These are phyloP conservation scores for Phytophthora sansomeana DNA, from an alignment of 352 stramenopile genomes.

Conservation along the genomic window DNA sequence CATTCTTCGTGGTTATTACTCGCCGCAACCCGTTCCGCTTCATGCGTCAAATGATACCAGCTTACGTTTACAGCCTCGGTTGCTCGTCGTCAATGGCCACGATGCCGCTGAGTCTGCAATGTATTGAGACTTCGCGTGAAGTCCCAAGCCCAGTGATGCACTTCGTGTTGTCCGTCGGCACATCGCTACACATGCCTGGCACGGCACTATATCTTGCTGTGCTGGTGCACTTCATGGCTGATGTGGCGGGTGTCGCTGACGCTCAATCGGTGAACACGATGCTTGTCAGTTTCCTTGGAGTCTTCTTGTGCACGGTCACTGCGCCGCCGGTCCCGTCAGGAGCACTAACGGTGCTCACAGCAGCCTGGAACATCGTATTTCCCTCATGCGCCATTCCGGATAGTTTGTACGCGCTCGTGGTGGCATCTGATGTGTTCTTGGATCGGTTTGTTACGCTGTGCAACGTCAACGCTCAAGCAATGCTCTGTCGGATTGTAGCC, in stretches of 20 bases:
- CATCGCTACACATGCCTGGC: slow-evolving; percentile 77
- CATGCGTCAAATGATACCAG: slow-evolving; percentile 74
- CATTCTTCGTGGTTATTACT: slow-evolving; percentile 66
- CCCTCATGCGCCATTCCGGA: slow-evolving; percentile 56
- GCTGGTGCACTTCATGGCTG: slow-evolving; percentile 77
- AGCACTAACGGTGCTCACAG: slow-evolving; percentile 69
- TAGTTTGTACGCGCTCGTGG: slow-evolving; percentile 69
- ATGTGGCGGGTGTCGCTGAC: slow-evolving; percentile 51
- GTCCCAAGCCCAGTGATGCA: slow-evolving; percentile 71
- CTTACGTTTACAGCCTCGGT: slow-evolving; percentile 77
- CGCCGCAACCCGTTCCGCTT: slow-evolving; percentile 74
- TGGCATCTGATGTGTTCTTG: slow-evolving; percentile 75
- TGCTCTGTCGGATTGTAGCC: slow-evolving; percentile 77
- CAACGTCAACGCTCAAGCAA: slow-evolving; percentile 81
- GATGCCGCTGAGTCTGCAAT: slow-evolving; percentile 68
- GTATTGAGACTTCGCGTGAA: slow-evolving; percentile 62
- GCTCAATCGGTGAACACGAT: slow-evolving; percentile 49
- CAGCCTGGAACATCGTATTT: slow-evolving; percentile 78
- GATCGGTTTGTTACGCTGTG: slow-evolving; percentile 77
- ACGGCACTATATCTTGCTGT: slow-evolving; percentile 81
- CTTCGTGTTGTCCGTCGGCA: slow-evolving; percentile 77
- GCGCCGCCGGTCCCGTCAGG: slow-evolving; percentile 67
- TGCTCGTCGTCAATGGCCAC: slow-evolving; percentile 80
- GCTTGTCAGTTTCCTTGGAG: slow-evolving; percentile 59
- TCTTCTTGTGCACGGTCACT: slow-evolving; percentile 68